Conservation (phyloP, 768 basidiomycete genomes). For the Candolleomyces aberdarensis region DNA sequence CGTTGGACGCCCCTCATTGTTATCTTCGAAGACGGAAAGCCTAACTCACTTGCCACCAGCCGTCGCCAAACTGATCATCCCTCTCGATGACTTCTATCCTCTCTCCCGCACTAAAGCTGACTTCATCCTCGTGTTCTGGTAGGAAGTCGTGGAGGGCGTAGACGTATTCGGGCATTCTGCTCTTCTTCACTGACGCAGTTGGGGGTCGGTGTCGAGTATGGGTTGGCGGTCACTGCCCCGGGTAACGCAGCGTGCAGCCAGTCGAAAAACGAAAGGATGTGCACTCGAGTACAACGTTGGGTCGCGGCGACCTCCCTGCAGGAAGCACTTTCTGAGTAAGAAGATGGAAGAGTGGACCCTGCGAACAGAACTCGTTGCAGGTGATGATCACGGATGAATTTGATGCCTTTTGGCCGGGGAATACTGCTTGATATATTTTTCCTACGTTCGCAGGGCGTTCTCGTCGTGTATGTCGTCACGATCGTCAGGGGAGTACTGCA, state of each 20-base stretch:
- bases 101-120: conserved; percentile 82
- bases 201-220: neutral
- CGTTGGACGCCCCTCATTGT: too few species aligned
- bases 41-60: conserved; percentile 78
- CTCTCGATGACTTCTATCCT: conserved; percentile 87
- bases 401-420: neutral
- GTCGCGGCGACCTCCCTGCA: too few species aligned
- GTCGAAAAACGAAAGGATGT: neutral
- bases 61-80: conserved; percentile 91
- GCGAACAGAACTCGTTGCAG: neutral
- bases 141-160: conserved; percentile 85
- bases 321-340: too few species aligned
- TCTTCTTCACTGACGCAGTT: neutral
- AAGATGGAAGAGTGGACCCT: too few species aligned
- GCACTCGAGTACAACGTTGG: too few species aligned
- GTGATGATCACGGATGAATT: neutral
- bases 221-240: neutral
- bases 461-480: conserved; percentile 1
- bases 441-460: neutral
- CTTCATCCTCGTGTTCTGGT: conserved; percentile 94
- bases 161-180: conserved; percentile 73
- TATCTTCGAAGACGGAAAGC: conserved; percentile 2
- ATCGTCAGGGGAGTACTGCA: neutral
- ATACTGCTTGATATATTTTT: neutral
- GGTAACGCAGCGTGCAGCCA: neutral